Evolutionary conservation across 2,329 filamentous ascomycete species (phyloP), one percentile per base, ranked within the genome.

Genomic region (Claviceps spartinae): DNA sequence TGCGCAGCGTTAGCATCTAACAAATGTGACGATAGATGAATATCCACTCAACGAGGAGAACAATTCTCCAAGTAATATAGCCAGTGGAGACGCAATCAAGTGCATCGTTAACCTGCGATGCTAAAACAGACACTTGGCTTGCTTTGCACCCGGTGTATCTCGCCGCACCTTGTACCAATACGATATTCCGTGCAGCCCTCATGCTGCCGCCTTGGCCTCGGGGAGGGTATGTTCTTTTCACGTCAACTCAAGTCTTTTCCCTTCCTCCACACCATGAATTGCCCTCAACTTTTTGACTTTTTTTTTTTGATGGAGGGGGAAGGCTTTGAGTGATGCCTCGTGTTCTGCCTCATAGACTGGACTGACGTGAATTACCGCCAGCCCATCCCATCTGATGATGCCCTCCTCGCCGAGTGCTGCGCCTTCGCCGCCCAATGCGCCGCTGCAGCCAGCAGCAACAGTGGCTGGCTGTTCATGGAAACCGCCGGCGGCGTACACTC

Each of bases 401-500:
- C 71, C 1, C 69, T 85, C 1, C 62, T 82, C 4, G 60, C 66
- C 2, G 67, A 69, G 42, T 59, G 58, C 43, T 54, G 57, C 38
- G 62, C 68, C 1, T 68, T 73, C 51, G 69, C 76, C 1, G 62
- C 65, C 6, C 58, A 67, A n/a, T 71, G 70, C 51, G 71, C 75
- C 3, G 59, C 63, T 20, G 71, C 75, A 3, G 59, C 62, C 22
- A 58, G 59, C 2, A 67, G 68, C 4, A 63, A 69, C 47, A 77
- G 77, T 46, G 77, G 77, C n/a, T 79, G 83, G 66, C 69, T 86
- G 1, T 75, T 94, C 47, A 72, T 93, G 46, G 88, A 94, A 64
- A 93, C 88, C 1, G 87, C 88, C 1, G 88, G 87, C 1, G 88
- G 88, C 1, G 85, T 91, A 0, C 81, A 91, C 55, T 91, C 86